Evolutionary conservation across 1,284 basidiomycete species (phyloP).

Genomic region (Ustilago hordei): DNA sequence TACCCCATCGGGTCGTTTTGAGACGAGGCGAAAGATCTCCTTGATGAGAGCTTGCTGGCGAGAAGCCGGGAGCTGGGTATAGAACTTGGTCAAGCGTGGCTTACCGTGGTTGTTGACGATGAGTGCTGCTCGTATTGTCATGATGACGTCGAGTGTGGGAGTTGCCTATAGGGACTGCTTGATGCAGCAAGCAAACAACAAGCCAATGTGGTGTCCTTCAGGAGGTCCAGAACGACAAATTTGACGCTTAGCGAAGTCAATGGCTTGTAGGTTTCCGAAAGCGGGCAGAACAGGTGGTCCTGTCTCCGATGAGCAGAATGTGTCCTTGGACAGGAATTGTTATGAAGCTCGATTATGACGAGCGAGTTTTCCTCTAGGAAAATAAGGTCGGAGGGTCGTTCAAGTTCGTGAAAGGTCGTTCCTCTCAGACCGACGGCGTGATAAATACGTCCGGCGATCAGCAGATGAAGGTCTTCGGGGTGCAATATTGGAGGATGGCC

Average conservation of each 20-base stretch:
- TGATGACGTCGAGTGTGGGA: conserved; percentile 13
- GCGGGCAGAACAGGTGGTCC: no score
- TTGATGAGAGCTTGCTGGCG: conserved; percentile 65
- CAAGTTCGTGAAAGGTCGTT: no score
- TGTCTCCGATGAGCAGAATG: no score
- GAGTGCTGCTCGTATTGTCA: conserved; percentile 88
- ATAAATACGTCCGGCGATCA: no score
- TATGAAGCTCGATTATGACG: no score
- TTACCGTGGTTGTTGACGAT: conserved; percentile 89
- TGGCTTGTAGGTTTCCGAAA: no score
- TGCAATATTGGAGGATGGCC: not conserved
- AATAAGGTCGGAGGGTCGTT: no score
- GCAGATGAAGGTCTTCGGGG: no score
- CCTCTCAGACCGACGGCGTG: no score
- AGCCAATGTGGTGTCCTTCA: not conserved
- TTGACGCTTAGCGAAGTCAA: not conserved
- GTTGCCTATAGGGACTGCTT: not conserved
- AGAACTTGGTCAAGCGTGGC: conserved; percentile 94
- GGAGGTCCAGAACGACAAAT: not conserved
- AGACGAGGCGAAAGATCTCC: conserved; percentile 65
- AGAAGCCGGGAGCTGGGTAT: conserved; percentile 71
- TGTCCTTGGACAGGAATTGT: no score
- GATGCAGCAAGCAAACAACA: not conserved
- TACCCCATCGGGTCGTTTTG: conserved; percentile 60
- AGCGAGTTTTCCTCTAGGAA: no score